Evolutionary conservation across 2,329 filamentous ascomycete genomes (phyloP).

Genomic region (Botrytis cinerea): DNA sequence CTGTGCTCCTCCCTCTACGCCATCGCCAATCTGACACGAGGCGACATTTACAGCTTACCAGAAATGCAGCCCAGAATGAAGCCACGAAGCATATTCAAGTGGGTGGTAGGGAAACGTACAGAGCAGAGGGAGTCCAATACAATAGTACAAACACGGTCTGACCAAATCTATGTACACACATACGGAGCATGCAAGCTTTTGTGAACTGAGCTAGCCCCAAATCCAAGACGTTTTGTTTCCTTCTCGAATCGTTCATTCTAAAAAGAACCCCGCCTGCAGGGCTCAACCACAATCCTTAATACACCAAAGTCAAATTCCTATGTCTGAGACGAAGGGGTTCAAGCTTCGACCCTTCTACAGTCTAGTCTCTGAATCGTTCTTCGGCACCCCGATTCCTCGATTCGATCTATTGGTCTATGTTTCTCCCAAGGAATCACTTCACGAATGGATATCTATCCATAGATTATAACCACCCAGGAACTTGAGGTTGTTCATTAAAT

Average conservation of each 20-base stretch:
- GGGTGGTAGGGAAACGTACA: background rate
- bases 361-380: background rate
- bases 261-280: slow-evolving; percentile 3
- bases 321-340: slow-evolving; percentile 3
- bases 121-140: background rate
- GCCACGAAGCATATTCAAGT: background rate
- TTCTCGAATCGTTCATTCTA: background rate
- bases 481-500: background rate
- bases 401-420: background rate
- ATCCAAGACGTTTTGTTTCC: background rate
- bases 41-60: background rate
- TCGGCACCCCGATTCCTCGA: background rate
- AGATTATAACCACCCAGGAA: background rate
- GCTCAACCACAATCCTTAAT: background rate
- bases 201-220: background rate
- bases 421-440: background rate
- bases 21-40: slow-evolving; percentile 19
- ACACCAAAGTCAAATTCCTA: background rate
- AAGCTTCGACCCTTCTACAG: background rate
- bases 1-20: background rate
- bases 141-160: background rate
- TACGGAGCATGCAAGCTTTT: background rate
- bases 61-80: background rate
- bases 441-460: background rate
- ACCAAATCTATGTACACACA: background rate